Base-by-base conservation (phyloP, 2,329 filamentous ascomycete genomes). In the Paecilomyces niveus region DNA sequence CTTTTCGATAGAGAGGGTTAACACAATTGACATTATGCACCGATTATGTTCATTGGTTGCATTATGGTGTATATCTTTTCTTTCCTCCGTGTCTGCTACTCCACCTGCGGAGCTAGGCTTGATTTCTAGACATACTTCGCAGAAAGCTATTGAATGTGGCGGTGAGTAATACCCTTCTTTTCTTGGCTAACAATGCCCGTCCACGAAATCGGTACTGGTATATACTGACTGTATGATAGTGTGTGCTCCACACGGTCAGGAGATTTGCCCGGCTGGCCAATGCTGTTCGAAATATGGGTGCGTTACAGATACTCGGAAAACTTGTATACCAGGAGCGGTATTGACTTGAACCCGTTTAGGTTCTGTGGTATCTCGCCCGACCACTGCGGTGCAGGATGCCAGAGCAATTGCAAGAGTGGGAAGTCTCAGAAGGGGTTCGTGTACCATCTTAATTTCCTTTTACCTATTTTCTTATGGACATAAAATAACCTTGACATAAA, bases 231-330 rank as follows among this genome's bases (percentile, higher is more conserved):
- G 11, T 24, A 15, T 24, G 5, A 26, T 26, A 52, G 50, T 29
- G 3, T 22, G 50, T 56, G 61, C 61, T 22, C 26, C 52, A 21
- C n/a, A 58, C 54, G 51, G 58, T 50, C 8, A 24, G 55, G 26
- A 58, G 56, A 22, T 54, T 55, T 63, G 57, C 18, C 59, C 61
- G n/a, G 24, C 61, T 4, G 31, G 52, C 11, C 52, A 57, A 8
- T 65, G 61, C 31, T 65, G 62, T 49, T 56, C 35, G 11, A 35
- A 59, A 50, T 62, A 54, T 35, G 61, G 63, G 21, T 65, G 61
- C 29, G 21, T 52, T 8, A 4, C n/a, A 6, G 7, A 29, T 15
- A 9, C 10, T 52, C 10, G 10, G 29, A 22, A 29, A 29, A 29
- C 24, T 11, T 52, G 18, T 52, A 29, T 15, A 26, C 2, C 8